phyloP scores from a whole-genome alignment of 805 yeast species.

The Metschnikowia drakensbergensis region DNA sequence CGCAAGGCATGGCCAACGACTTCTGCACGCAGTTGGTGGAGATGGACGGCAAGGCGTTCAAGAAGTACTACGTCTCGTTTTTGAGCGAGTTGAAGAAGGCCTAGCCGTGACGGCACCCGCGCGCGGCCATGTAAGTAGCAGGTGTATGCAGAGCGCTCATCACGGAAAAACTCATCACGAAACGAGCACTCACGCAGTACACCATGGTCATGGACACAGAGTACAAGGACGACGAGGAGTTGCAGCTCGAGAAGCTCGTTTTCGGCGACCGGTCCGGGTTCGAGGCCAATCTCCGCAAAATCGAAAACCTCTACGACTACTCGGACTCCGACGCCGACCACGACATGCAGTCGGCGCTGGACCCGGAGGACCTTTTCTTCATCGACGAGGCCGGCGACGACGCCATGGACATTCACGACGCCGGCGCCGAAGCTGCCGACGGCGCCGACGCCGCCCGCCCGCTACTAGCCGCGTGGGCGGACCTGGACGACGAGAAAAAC shows the following conservation, averaged over 20 bases:
- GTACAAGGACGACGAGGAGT: conserved; percentile 82
- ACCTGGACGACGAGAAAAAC: conserved; percentile 83
- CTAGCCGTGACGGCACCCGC: no score
- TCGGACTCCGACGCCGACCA: conserved; percentile 39
- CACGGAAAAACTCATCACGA: background rate
- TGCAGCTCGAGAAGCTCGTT: conserved; percentile 72
- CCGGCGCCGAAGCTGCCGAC: conserved; percentile 17
- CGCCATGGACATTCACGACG: conserved; percentile 29
- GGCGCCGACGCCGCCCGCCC: conserved; percentile 23
- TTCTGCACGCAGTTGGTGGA: conserved; percentile 57
- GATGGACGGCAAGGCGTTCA: conserved; percentile 59
- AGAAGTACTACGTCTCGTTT: conserved; percentile 58
- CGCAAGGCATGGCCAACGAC: conserved; percentile 55
- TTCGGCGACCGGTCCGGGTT: conserved; percentile 85
- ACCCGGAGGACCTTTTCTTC: conserved; percentile 37
- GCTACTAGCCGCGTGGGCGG: conserved; percentile 54
- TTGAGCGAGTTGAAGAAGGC: conserved; percentile 31
- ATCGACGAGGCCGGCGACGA: conserved; percentile 42
- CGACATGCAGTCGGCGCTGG: conserved; percentile 15
- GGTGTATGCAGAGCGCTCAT: background rate
- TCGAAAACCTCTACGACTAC: conserved; percentile 53
- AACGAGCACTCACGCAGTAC: background rate
- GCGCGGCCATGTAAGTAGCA: no score
- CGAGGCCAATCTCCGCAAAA: conserved; percentile 56
- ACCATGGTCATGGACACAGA: background rate